Evolutionary conservation across 257 asterid genomes (phyloP), one percentile per base, ranked within the genome.

Genomic region (Ophiorrhiza pumila): DNA sequence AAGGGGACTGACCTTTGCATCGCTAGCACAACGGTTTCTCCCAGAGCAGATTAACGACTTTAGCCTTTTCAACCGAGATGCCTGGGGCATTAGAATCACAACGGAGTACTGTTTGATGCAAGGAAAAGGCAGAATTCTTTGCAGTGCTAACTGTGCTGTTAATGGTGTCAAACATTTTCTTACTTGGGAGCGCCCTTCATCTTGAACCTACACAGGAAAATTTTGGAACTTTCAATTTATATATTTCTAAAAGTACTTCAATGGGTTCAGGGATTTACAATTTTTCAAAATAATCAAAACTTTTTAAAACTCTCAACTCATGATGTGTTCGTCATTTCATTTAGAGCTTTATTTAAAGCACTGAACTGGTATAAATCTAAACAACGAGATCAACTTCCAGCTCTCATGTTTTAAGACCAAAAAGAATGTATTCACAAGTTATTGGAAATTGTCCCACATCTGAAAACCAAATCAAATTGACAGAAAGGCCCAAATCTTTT

Each of bases 11-110:
- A 92, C 98, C 97, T 93, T 88, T 73, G 89, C 89, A 74, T 93
- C 95, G 79, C 83, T 80, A 76, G 85, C 75, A 76, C 60, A 77
- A 56, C 55, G 69, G 42, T 63, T 69, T 32, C 83, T 74, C 56
- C 78, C 71, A 29, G 75, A 85, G 75, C 73, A 46, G 71, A 91
- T 27, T 76, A 89, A 79, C 43, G 88, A 84, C 82, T 78, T 84
- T 9, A 93, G 58, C 80, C 72, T 68, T 81, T 85, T 81, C 56
- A 86, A 76, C 67, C 74, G 77, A 77, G 98, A 82, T 72, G 90
- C 79, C 85, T 84, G 96, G 65, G 98, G 98, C 98, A 93, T 93
- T 57, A 93, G 84, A 78, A 93, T 88, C n/a, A 93, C 97, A 53
- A 91, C 94, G 3, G 96, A 86, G 73, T 91, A 93, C 79, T 93